Base-by-base conservation (phyloP, 306 rosid species). In the apple (Malus domestica) region DNA sequence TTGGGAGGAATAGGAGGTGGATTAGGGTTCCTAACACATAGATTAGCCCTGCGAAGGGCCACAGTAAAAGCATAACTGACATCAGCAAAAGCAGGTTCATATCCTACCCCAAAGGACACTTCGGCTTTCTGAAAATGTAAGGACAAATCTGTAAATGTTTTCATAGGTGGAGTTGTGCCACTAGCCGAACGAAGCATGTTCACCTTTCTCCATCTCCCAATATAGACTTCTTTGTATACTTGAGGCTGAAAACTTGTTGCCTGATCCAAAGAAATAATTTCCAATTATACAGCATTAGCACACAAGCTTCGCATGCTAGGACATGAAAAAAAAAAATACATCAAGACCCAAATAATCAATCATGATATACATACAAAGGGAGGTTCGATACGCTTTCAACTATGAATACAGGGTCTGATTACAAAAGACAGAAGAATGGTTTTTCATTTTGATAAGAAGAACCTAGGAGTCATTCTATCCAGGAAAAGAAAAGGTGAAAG, bases 191-290 rank as follows among this genome's bases (percentile, higher is more conserved):
- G 98, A 74, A 96, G 96, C 97, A 96, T 80, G 76, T 82, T 73
- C 73, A 96, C 99, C 88, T 90, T 96, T 83, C 98, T 86, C 98
- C 98, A 96, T 74, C 83, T 92, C 89, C 99, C 99, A 82, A 96
- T 85, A 77, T 75, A 87, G 70, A 96, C 88, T 78, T 96, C 97
- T 88, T 90, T 97, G 78, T 72, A 84, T 54, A 85, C 86, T 93
- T 96, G 99, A 78, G 99, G 98, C 80, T 96, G 99, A 86, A 96
- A 96, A 85, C 89, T 82, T 57, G 99, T 96, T 70, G 99, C 99
- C 99, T 96, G 67, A 76, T 79, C 70, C 84, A 82, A 86, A 85
- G 29, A 84, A 72, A 80, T 57, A 70, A 85, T 67, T 64, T 65
- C 79, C 25, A 83, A 78, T 45, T 74, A 76, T 70, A 78, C 57